These are phyloP conservation scores for Colletotrichum trifolii DNA, from an alignment of 2,329 filamentous ascomycete species.

Conservation along the genomic window DNA sequence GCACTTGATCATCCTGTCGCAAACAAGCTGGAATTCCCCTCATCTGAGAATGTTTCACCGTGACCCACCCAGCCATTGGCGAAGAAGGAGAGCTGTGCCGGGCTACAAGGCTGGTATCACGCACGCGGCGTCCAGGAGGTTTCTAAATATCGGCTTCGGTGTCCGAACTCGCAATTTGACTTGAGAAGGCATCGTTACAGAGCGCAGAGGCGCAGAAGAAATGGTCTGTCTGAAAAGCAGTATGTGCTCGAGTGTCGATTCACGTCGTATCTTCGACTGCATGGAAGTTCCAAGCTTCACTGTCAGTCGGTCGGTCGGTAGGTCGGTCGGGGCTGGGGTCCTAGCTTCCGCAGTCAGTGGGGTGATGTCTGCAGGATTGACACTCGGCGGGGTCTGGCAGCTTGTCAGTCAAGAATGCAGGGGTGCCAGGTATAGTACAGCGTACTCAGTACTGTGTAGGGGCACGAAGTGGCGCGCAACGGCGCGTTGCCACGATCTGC, in stretches of 20 bases:
- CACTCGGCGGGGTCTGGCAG: slow-evolving; percentile 25
- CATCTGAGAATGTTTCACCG: no score
- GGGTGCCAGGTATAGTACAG: slow-evolving; percentile 11
- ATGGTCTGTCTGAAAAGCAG: not conserved
- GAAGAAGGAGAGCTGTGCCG: no score
- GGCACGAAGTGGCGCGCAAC: not conserved
- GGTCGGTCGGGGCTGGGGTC: slow-evolving; percentile 20
- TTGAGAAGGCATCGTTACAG: not conserved
- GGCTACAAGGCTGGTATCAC: no score
- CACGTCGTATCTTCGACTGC: not conserved
- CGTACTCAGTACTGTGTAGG: not conserved
- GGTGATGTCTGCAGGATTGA: slow-evolving; percentile 36
- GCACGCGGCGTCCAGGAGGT: no score
- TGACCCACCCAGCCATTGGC: no score
- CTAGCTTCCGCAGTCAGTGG: slow-evolving; percentile 31
- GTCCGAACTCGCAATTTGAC: no score
- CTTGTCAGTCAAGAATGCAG: not conserved
- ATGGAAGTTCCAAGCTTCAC: slow-evolving; percentile 12
- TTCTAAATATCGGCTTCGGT: no score
- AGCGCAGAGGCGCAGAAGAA: not conserved
- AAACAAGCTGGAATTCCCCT: no score
- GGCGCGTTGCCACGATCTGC: slow-evolving; percentile 19
- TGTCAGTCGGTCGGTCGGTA: not conserved
- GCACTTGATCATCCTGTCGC: no score
- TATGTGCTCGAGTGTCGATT: slow-evolving; percentile 7